Evolutionary conservation across 441 rosid genomes (phyloP).

Genomic region (Bocquillonia castaneifolia): DNA sequence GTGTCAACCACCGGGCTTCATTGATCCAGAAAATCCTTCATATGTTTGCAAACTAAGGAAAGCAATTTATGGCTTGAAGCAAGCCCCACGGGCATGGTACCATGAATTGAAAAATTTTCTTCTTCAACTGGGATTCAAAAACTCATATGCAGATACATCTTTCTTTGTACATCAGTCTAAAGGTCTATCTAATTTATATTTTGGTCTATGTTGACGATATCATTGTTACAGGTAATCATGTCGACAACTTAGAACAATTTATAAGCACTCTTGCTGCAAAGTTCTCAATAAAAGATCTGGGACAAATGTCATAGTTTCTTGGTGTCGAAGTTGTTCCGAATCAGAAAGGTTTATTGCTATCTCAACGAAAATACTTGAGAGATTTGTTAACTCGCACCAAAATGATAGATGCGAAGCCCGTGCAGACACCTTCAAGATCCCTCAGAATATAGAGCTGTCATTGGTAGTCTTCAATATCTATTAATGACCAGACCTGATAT

Average conservation of each 20-base stretch:
- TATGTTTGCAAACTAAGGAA: not conserved
- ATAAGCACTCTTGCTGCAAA: not conserved
- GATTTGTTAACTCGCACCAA: not conserved
- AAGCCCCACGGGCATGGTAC: not conserved
- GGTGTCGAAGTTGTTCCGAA: not conserved
- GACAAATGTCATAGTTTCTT: not conserved
- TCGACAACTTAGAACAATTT: not conserved
- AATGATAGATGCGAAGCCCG: not conserved
- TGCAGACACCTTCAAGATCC: not conserved
- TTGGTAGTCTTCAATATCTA: not conserved
- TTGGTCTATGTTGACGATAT: not conserved
- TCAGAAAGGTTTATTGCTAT: not conserved
- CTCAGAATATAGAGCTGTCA: not conserved
- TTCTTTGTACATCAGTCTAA: not conserved
- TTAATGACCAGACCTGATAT: not conserved
- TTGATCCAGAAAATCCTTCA: not conserved
- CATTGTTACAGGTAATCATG: not conserved
- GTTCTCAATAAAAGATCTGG: slow-evolving; percentile 1
- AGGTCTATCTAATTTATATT: not conserved
- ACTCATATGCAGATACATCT: not conserved
- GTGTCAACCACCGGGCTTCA: not conserved
- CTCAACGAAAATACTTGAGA: not conserved
- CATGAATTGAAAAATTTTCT: not conserved
- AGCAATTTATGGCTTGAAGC: not conserved
- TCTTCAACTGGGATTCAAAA: not conserved